Evolutionary conservation across 2,329 filamentous ascomycete genomes (phyloP).

Genomic region (Penicillium corylophilum): DNA sequence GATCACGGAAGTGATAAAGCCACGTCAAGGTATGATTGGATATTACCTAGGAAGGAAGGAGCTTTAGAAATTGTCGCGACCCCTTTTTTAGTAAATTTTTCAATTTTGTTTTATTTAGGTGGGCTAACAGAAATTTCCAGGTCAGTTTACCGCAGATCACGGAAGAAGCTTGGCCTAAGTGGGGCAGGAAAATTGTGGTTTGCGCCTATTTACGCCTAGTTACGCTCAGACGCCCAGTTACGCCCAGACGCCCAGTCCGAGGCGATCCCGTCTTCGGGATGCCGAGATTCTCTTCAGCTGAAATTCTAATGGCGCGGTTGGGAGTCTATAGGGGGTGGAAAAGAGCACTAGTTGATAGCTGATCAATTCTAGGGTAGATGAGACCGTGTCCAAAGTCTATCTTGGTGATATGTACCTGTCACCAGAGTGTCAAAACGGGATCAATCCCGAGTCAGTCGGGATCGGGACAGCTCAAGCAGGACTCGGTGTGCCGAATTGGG

Average conservation of each 20-base stretch:
- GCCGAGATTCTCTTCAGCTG: slow-evolving; percentile 8
- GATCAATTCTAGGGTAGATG: background rate
- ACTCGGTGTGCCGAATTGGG: slow-evolving; percentile 28
- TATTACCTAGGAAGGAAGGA: slow-evolving; percentile 10
- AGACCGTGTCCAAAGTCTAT: background rate
- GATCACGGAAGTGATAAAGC: background rate
- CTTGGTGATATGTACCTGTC: background rate
- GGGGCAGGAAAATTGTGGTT: slow-evolving; percentile 13
- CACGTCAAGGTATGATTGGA: slow-evolving; percentile 1
- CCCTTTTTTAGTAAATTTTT: slow-evolving; percentile 8
- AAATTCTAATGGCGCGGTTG: background rate
- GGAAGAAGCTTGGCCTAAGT: slow-evolving; percentile 16
- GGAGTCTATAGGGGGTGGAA: background rate
- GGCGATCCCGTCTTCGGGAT: slow-evolving; percentile 21
- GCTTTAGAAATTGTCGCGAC: slow-evolving; percentile 1
- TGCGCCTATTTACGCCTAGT: no score
- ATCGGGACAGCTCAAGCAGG: slow-evolving; percentile 11
- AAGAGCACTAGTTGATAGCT: background rate
- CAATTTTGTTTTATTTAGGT: background rate
- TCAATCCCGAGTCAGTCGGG: slow-evolving; percentile 20
- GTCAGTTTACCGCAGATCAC: slow-evolving; percentile 19
- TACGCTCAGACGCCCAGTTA: slow-evolving; percentile 2
- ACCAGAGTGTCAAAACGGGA: background rate
- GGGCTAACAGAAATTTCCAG: slow-evolving; percentile 3
- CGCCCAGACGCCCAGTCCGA: slow-evolving; percentile 8